These are phyloP conservation scores for Sextonia rubra DNA, from an alignment of 164 flowering plant genomes.

Conservation along the genomic window DNA sequence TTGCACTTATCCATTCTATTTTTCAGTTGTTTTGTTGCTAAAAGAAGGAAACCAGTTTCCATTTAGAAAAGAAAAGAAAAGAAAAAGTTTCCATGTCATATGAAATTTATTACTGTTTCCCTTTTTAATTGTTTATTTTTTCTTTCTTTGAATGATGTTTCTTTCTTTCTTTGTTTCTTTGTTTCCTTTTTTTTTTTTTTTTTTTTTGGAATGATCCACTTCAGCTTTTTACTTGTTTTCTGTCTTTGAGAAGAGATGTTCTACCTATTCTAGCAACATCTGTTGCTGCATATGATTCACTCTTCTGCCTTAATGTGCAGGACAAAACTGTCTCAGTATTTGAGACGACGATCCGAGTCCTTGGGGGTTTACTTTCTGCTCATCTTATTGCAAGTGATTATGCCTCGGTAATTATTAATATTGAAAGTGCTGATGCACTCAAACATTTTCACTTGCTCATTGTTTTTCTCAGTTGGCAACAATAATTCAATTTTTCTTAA, in stretches of 20 bases:
- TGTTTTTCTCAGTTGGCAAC: neutral
- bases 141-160: too few relatives aligned
- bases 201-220: neutral
- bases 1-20: too few relatives aligned
- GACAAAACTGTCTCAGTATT: conserved; percentile 95
- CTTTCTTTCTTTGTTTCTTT: too few relatives aligned
- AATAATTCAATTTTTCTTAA: neutral
- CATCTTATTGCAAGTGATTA: conserved; percentile 96
- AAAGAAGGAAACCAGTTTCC: too few relatives aligned
- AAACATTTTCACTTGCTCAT: neutral
- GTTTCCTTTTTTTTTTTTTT: too few relatives aligned
- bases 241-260: too few relatives aligned
- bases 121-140: too few relatives aligned
- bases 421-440: neutral
- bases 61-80: too few relatives aligned
- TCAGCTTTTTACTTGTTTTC: neutral
- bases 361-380: conserved; percentile 95
- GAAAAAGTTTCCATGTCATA: too few relatives aligned
- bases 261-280: too few relatives aligned
- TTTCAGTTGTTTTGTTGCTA: too few relatives aligned
- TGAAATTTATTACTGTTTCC: too few relatives aligned
- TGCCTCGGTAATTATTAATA: conserved; percentile 56
- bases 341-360: conserved; percentile 89
- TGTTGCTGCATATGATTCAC: neutral
- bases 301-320: conserved; percentile 38